These are phyloP conservation scores for Tetragonia tetragonoides DNA, from an alignment of 148 eudicot genomes.

Conservation along the genomic window DNA sequence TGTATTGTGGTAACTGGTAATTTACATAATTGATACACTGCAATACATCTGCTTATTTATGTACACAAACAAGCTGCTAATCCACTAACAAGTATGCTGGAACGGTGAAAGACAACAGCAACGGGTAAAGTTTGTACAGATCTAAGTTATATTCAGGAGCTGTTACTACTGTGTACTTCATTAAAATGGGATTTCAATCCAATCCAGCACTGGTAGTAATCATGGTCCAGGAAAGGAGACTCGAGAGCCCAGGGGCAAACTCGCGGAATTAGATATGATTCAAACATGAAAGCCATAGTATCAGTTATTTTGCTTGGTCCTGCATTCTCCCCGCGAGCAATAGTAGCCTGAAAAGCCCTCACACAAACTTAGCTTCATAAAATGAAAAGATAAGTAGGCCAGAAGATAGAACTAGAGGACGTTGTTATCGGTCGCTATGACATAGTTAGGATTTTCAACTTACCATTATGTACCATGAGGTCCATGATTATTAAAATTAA, in stretches of 20 bases:
- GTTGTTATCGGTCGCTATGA: too few species aligned
- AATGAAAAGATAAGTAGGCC: not conserved
- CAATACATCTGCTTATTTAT: not conserved
- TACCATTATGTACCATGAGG: too few species aligned
- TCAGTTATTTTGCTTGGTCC: slow-evolving; percentile 63
- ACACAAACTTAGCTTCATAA: not conserved
- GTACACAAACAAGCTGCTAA: slow-evolving; percentile 1
- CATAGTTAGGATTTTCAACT: too few species aligned
- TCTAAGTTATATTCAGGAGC: not conserved
- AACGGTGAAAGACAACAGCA: not conserved
- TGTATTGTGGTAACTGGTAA: not conserved
- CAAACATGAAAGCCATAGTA: slow-evolving; percentile 98
- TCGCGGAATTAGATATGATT: slow-evolving; percentile 89
- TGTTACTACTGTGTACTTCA: slow-evolving; percentile 5
- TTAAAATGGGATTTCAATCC: slow-evolving; percentile 79
- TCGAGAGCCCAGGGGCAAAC: slow-evolving; percentile 87
- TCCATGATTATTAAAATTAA: too few species aligned
- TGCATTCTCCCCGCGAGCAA: slow-evolving; percentile 60
- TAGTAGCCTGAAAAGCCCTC: slow-evolving; percentile 52
- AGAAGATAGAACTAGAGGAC: not conserved
- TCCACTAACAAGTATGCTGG: not conserved
- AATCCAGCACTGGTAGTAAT: slow-evolving; percentile 97
- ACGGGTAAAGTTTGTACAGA: not conserved
- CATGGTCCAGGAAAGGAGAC: slow-evolving; percentile 67
- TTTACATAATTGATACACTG: not conserved